phyloP scores from a whole-genome alignment of 23 red algal species.

The Gracilaria domingensis region DNA sequence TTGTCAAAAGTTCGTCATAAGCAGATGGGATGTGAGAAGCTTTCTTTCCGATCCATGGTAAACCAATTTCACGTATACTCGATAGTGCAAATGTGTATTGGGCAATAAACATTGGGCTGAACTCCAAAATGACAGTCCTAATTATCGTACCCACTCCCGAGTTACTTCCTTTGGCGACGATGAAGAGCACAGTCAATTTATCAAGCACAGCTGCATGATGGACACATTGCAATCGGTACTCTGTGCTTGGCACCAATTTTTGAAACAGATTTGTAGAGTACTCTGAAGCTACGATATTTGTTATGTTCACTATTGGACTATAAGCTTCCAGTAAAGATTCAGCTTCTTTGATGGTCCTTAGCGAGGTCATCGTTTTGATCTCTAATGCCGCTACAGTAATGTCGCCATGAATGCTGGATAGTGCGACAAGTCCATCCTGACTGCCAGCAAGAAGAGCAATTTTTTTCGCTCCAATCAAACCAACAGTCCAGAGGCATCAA shows the following conservation, averaged over 20 bases:
- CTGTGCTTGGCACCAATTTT: neutral
- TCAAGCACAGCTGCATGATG: constrained; percentile 10
- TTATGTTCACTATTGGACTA: neutral
- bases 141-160: neutral
- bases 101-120: constrained; percentile 14
- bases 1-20: neutral
- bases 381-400: constrained; percentile 16
- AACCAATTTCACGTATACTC: neutral
- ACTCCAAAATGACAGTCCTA: neutral
- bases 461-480: neutral
- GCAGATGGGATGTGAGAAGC: neutral
- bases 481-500: neutral
- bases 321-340: neutral
- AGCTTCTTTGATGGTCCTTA: neutral
- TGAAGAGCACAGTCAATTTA: neutral
- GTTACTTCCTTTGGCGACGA: constrained; percentile 42
- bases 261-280: constrained; percentile 5
- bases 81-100: neutral
- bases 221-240: neutral
- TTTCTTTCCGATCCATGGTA: constrained; percentile 16
- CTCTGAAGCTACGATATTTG: neutral
- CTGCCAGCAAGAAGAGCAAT: neutral
- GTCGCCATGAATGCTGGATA: neutral
- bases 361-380: constrained; percentile 32
- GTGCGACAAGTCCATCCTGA: neutral